Base-by-base conservation (phyloP, 805 yeast species). In the Henningerozyma blattae region DNA sequence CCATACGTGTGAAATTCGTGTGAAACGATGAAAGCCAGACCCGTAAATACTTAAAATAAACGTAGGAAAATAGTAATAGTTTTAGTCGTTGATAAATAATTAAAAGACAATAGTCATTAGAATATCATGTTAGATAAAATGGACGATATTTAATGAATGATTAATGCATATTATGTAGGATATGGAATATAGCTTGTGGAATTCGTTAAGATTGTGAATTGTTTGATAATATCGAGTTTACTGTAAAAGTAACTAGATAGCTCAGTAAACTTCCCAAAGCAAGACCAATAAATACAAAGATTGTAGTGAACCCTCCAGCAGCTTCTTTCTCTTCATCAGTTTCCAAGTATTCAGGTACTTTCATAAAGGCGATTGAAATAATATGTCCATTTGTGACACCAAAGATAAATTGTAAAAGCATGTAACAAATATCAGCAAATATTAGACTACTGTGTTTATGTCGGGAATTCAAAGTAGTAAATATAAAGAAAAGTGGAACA, bases 311-410 rank as follows among this genome's bases (percentile, higher is more conserved):
- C 3, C 96, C 96, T 30, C 95, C 95, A 1, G 97, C 95, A 1
- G 95, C 95, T 38, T 83, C 84, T 52, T 75, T 76, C 47, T 84
- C 89, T 15, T 68, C 67, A 22, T 75, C 83, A 1, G 67, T 65
- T 22, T 72, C 78, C 34, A 74, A 61, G 37, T 65, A 68, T 14
- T 65, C 61, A 0, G 81, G 77, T 3, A 85, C 80, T 31, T 67
- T 68, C 80, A 84, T 82, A 58, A 89, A 84, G 36, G 84, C 70
- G 18, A 84, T 70, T 5, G 94, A 77, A 34, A 81, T 69, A 19
- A 82, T 63, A 45, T 86, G 94, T 3, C 98, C 98, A 49, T 83
- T 86, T 4, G 94, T 75, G 29, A 84, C 46, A 0, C 98, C 98
- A 61, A 84, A 91, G 4, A 71, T 32, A 35, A 85, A 71, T 55